Percentiles rank a stretch among this genome's conserved stretches.
These are phyloP conservation scores for Citrus maxima DNA, from an alignment of 345 rosid species.

Conservation along the genomic window DNA sequence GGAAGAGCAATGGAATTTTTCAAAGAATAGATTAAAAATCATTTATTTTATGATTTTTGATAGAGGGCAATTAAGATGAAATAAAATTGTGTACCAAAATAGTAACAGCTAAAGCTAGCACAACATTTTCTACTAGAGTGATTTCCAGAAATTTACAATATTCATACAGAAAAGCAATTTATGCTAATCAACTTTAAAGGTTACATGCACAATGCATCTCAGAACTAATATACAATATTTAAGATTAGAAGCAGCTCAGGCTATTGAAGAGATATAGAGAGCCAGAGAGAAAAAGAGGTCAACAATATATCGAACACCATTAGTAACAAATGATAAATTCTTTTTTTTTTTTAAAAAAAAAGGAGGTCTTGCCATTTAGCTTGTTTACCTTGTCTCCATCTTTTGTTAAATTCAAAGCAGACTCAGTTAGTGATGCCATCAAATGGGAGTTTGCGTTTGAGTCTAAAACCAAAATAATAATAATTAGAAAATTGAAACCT, in stretches of 20 bases:
- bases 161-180: neutral
- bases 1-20: neutral
- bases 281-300: neutral
- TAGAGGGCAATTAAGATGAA: neutral
- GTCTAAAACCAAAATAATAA: conserved; percentile 28
- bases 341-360: neutral
- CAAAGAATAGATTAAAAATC: neutral
- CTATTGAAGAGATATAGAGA: neutral
- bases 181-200: neutral
- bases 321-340: neutral
- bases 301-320: neutral
- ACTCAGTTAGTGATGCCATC: conserved; percentile 46
- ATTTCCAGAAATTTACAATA: neutral
- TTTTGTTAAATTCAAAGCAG: conserved; percentile 73
- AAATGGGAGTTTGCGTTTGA: conserved; percentile 31
- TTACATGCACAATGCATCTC: neutral
- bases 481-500: conserved; percentile 13
- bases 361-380: neutral
- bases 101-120: neutral
- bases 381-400: conserved; percentile 89
- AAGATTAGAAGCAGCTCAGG: too few relatives aligned
- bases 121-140: neutral
- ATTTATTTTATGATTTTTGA: neutral
- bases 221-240: neutral
- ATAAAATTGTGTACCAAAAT: too few relatives aligned